phyloP scores from a whole-genome alignment of 1,139 yeast genomes.

The Petasospora fabianii region DNA sequence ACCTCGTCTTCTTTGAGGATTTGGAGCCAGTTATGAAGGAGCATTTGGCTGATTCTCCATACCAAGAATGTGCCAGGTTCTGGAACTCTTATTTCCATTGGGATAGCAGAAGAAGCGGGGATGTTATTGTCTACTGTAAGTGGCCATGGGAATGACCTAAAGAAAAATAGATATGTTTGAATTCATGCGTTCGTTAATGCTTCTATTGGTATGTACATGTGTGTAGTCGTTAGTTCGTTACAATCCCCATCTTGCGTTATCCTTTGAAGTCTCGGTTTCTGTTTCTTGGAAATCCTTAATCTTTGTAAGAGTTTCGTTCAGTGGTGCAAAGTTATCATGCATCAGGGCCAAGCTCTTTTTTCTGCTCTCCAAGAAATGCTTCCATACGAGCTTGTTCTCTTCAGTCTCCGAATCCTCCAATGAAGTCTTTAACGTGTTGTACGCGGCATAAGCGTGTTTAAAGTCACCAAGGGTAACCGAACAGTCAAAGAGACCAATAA shows the following conservation, averaged over 20 bases:
- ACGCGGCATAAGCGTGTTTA: slow-evolving; percentile 27
- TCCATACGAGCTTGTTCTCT: slow-evolving; percentile 18
- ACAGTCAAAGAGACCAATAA: slow-evolving; percentile 71
- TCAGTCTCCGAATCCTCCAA: slow-evolving; percentile 11
- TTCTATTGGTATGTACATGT: neutral
- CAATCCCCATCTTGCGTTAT: slow-evolving; percentile 23
- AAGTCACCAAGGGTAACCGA: slow-evolving; percentile 25
- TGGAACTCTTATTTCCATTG: slow-evolving; percentile 86
- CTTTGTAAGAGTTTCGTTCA: slow-evolving; percentile 13
- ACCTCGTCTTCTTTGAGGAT: slow-evolving; percentile 67
- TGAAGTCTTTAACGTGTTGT: slow-evolving; percentile 17
- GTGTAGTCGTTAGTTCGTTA: slow-evolving; percentile 6
- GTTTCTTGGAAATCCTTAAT: slow-evolving; percentile 10
- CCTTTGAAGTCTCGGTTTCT: neutral
- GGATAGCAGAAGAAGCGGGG: slow-evolving; percentile 80
- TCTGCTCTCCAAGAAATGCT: slow-evolving; percentile 21
- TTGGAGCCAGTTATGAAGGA: slow-evolving; percentile 43
- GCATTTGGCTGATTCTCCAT: slow-evolving; percentile 40
- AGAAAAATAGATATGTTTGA: slow-evolving; percentile 2
- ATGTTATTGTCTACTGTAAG: slow-evolving; percentile 34
- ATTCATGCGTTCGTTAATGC: neutral
- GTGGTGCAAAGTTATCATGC: slow-evolving; percentile 20
- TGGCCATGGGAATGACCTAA: slow-evolving; percentile 31
- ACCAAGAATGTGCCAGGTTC: slow-evolving; percentile 47
- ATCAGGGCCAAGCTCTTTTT: slow-evolving; percentile 13